Evolutionary conservation across 345 rosid species (phyloP).

Genomic region (Excoecaria agallocha): DNA sequence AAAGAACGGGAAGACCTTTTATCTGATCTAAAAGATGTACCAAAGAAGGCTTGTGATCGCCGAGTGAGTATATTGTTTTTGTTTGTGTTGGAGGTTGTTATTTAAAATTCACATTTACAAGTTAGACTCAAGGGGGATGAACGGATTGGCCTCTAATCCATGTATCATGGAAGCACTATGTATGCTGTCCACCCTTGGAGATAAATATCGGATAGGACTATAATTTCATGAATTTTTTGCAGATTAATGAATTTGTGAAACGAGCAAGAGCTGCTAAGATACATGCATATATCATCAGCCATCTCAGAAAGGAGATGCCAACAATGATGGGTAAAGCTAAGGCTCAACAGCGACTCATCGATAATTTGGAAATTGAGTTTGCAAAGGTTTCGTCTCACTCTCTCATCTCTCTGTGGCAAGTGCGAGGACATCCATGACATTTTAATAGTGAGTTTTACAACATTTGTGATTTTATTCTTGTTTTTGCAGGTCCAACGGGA

Average conservation of each 20-base stretch:
- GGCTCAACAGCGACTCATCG: conserved; percentile 73
- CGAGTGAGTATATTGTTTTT: conserved; percentile 57
- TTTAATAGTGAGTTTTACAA: neutral
- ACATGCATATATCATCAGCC: conserved; percentile 82
- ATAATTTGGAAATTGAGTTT: conserved; percentile 73
- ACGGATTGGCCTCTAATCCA: neutral
- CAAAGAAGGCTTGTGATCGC: conserved; percentile 98
- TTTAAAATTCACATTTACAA: neutral
- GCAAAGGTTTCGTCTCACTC: conserved; percentile 50
- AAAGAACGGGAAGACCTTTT: conserved; percentile 94
- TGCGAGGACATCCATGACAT: neutral
- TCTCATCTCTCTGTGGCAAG: neutral
- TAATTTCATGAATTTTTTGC: conserved; percentile 16
- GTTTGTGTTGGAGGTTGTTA: neutral
- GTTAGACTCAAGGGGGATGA: neutral
- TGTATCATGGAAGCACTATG: neutral
- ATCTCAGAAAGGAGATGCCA: conserved; percentile 94
- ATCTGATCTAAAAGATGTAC: conserved; percentile 80
- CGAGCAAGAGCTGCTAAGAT: conserved; percentile 97
- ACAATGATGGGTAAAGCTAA: conserved; percentile 89
- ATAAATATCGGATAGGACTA: neutral
- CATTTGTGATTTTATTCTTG: neutral
- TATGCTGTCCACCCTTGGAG: neutral
- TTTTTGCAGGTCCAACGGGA: conserved; percentile 74
- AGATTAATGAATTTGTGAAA: conserved; percentile 95